Percentiles rank a stretch among this genome's conserved stretches.
Evolutionary conservation across 768 basidiomycete genomes (phyloP).

Genomic region (Trametes villosa): DNA sequence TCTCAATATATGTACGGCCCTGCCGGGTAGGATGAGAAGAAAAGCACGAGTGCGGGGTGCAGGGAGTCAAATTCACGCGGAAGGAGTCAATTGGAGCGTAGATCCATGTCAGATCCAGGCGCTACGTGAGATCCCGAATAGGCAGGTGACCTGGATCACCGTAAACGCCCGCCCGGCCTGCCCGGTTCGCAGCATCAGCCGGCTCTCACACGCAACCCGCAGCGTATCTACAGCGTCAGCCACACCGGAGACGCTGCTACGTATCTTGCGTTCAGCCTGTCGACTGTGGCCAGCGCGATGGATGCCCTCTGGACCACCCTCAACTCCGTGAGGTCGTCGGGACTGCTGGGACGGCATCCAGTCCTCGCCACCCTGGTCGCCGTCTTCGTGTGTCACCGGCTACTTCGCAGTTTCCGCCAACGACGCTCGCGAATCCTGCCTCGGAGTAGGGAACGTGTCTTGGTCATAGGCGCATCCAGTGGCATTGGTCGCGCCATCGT

Average conservation of each 20-base stretch:
- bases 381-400: constrained; percentile 19
- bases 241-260: neutral
- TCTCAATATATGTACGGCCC: neutral
- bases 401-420: constrained; percentile 12
- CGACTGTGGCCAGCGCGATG: neutral
- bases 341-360: neutral
- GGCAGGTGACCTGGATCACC: constrained; percentile 4
- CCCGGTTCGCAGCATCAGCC: neutral
- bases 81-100: constrained; percentile 8
- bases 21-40: constrained; percentile 4
- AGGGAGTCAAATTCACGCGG: neutral
- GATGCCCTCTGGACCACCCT: neutral
- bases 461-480: constrained; percentile 83
- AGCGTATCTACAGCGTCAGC: neutral
- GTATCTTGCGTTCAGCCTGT: neutral
- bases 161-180: neutral
- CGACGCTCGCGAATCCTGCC: constrained; percentile 40
- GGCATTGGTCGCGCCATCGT: constrained; percentile 82
- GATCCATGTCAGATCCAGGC: constrained; percentile 6
- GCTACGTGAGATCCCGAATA: constrained; percentile 10
- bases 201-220: neutral
- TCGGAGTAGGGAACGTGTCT: constrained; percentile 64
- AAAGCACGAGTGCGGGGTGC: neutral
- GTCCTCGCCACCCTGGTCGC: constrained; percentile 17
- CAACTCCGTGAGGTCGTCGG: neutral